Evolutionary conservation across 257 asterid genomes (phyloP).

Genomic region (Cruciata laevipes): DNA sequence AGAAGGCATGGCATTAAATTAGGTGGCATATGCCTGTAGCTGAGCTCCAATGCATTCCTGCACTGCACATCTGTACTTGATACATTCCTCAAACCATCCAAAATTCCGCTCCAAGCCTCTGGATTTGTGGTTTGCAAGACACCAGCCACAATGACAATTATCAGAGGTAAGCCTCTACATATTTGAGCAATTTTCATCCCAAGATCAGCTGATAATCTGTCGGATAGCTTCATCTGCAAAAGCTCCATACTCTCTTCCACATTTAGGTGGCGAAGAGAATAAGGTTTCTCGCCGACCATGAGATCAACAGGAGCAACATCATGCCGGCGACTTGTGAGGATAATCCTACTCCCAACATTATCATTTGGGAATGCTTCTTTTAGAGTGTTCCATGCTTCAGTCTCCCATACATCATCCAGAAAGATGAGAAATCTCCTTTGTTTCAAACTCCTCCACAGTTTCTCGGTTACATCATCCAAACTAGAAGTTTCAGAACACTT

Average conservation of each 20-base stretch:
- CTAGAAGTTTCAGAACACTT: background rate
- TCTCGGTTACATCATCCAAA: background rate
- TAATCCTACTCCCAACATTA: background rate
- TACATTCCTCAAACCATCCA: background rate
- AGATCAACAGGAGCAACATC: background rate
- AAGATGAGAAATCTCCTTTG: slow-evolving; percentile 3
- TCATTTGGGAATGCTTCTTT: background rate
- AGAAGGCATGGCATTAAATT: slow-evolving; percentile 4
- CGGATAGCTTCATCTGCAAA: background rate
- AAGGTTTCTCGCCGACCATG: background rate
- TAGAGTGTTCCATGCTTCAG: background rate
- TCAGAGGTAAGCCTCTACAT: background rate
- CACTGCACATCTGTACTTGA: background rate
- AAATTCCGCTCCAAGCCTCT: background rate
- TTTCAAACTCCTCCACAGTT: background rate
- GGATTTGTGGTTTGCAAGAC: background rate
- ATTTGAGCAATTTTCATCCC: background rate
- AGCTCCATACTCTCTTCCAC: background rate
- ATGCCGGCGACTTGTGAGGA: background rate
- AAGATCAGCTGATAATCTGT: background rate
- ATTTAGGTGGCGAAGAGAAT: background rate
- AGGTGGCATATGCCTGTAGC: slow-evolving; percentile 8
- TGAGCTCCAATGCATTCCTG: slow-evolving; percentile 4
- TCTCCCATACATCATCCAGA: slow-evolving; percentile 1
- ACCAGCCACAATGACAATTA: background rate